Base-by-base conservation (phyloP, 108 stramenopile species). In the Bacterosira constricta region DNA sequence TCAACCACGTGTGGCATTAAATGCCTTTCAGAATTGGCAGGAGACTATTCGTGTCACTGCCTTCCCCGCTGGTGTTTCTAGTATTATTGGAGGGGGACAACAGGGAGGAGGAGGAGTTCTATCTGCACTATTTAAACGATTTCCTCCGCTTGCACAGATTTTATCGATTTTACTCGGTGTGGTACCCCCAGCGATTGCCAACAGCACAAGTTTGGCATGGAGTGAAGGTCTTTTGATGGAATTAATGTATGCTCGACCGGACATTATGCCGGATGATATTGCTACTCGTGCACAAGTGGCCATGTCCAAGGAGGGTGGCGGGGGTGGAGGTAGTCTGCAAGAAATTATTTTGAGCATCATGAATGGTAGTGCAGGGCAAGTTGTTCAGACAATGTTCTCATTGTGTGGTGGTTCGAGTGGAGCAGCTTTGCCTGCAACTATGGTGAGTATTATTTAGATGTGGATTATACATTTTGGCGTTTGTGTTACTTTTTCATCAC, bases 361-460 rank as follows among this genome's bases (percentile, higher is more conserved):
- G 88, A 67, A 81, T 52, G 92, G 92, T 0, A 84, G 79, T 71
- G 80, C 81, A 2, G 88, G 84, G 18, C 56, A 75, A 29, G 88
- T 84, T 29, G 54, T 93, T 2, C 46, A 78, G 18, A 62, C 73
- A 23, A 36, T 90, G 57, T 81, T 83, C 61, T 47, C 50, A 27
- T 71, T 84, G 49, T 90, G 88, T 50, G 92, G 90, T 29, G 87
- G 83, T 12, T 57, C 55, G n/a, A 89, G 85, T 65, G 89, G 88
- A 17, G 92, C 90, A 12, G 92, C 92, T 10, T 61, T 93, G 25
- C 92, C 92, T 23, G 86, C 92, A 0, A 80, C 87, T 11, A 79
- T 90, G 86, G 90, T 91, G 61, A 71, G 87, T 58, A 29, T 76
- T 4, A 47, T 20, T 27, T 50, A 25, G 39, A 11, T 52, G 15